phyloP scores from a whole-genome alignment of 192 early-diverging fungal species.

The Backusella parvicylindrica region DNA sequence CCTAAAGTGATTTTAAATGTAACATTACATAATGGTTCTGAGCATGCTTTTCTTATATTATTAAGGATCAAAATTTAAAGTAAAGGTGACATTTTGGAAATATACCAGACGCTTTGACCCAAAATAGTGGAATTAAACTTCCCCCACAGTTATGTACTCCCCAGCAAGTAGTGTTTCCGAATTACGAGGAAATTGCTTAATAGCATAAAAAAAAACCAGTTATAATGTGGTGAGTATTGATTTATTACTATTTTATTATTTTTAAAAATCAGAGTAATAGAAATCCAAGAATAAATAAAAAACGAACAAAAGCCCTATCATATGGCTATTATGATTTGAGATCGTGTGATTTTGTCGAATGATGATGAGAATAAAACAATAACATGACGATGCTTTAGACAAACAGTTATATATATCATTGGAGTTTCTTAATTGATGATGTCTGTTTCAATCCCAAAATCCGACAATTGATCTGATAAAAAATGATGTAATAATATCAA shows the following conservation, averaged over 20 bases:
- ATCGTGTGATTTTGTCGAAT: neutral
- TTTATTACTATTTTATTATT: too few species aligned
- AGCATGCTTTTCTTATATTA: neutral
- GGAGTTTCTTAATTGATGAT: neutral
- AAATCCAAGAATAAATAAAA: neutral
- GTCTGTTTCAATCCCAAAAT: neutral
- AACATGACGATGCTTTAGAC: neutral
- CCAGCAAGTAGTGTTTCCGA: neutral
- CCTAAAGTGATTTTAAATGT: neutral
- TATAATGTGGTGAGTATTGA: too few species aligned
- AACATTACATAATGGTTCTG: neutral
- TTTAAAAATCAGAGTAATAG: neutral
- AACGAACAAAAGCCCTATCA: neutral
- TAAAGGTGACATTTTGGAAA: neutral
- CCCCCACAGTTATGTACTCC: neutral
- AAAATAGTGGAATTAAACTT: neutral
- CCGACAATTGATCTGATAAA: neutral
- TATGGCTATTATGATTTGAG: neutral
- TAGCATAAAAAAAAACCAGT: too few species aligned
- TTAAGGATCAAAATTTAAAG: neutral
- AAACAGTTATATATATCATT: neutral
- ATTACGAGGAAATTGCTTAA: neutral
- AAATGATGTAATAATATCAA: neutral
- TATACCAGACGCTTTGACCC: neutral
- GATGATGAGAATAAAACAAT: neutral